These are phyloP conservation scores for Xylaria sp. DNA, from an alignment of 2,329 filamentous ascomycete genomes.

Conservation along the genomic window DNA sequence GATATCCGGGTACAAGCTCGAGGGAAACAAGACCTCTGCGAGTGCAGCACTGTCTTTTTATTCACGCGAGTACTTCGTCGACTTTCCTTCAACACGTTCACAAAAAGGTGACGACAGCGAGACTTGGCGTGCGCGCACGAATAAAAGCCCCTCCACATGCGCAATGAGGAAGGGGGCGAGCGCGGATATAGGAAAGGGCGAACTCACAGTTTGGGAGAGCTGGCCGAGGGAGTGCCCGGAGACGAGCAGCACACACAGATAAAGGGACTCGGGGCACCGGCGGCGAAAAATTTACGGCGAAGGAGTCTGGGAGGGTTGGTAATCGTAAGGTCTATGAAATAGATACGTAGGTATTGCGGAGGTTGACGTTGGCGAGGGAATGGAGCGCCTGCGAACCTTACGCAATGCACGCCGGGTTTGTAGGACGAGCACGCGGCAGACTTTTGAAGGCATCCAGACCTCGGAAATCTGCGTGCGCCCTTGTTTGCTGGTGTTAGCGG, in stretches of 20 bases:
- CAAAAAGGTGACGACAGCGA: no score
- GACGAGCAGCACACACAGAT: not conserved
- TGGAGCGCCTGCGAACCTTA: not conserved
- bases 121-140: not conserved
- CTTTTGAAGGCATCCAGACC: conserved; percentile 1
- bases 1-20: not conserved
- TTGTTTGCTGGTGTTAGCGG: conserved; percentile 13
- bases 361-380: not conserved
- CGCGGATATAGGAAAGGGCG: not conserved
- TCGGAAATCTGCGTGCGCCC: not conserved
- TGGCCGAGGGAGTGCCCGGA: not conserved
- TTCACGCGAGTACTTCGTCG: not conserved
- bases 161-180: not conserved
- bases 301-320: not conserved
- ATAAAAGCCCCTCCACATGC: not conserved
- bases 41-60: not conserved
- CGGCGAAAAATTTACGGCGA: not conserved
- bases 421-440: not conserved
- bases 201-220: not conserved
- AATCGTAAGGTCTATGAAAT: not conserved
- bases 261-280: not conserved
- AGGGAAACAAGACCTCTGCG: not conserved
- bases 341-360: not conserved
- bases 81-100: not conserved
- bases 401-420: not conserved